phyloP scores from a whole-genome alignment of 441 rosid genomes.

The Croton setiger region DNA sequence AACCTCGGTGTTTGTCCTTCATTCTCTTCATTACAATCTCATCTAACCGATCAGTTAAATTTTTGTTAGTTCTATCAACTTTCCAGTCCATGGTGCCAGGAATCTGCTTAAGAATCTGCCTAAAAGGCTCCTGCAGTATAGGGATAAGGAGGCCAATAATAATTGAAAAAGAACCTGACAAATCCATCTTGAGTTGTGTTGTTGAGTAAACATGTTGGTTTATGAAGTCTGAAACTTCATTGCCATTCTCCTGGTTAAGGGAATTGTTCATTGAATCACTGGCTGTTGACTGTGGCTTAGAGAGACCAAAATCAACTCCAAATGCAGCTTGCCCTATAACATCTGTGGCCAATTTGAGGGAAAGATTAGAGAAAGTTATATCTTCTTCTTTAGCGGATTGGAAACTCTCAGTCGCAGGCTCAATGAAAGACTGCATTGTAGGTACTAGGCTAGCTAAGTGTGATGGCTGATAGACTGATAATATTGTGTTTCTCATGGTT shows the following conservation, averaged over 20 bases:
- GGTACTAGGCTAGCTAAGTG: conserved; percentile 77
- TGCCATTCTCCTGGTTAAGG: conserved; percentile 20
- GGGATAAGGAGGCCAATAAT: conserved; percentile 75
- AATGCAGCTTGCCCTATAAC: conserved; percentile 94
- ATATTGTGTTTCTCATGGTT: conserved; percentile 78
- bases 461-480: conserved; percentile 94
- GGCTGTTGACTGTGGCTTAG: conserved; percentile 31
- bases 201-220: conserved; percentile 92
- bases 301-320: conserved; percentile 80
- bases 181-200: conserved; percentile 91
- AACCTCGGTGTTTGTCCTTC: conserved; percentile 41
- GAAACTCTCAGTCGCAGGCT: conserved; percentile 56
- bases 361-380: conserved; percentile 62
- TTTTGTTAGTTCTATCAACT: conserved; percentile 58
- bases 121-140: conserved; percentile 79
- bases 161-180: conserved; percentile 81
- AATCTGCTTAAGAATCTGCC: conserved; percentile 80
- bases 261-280: conserved; percentile 21
- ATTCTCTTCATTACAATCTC: conserved; percentile 73
- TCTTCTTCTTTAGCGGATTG: conserved; percentile 36
- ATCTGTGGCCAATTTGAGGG: conserved; percentile 81
- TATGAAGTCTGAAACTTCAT: conserved; percentile 62
- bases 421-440: conserved; percentile 68
- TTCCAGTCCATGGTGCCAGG: conserved; percentile 93
- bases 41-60: conserved; percentile 54